phyloP scores from a whole-genome alignment of 306 rosid species.

The Bauhinia variegata region DNA sequence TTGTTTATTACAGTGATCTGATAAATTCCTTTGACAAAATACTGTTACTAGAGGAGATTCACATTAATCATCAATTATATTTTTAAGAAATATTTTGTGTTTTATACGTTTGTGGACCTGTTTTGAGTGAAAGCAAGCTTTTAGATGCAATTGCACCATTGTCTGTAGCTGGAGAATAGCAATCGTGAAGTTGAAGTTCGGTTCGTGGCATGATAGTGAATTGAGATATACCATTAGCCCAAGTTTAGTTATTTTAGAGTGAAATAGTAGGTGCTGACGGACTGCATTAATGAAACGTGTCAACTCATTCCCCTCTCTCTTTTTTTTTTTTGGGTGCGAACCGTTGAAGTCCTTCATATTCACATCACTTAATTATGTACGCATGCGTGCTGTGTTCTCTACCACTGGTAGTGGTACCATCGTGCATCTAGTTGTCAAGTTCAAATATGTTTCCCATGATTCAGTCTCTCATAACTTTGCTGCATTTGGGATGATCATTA shows the following conservation, averaged over 20 bases:
- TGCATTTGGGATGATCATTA: constrained; percentile 39
- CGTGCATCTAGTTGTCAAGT: constrained; percentile 37
- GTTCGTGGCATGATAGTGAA: too few relatives aligned
- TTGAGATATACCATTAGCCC: too few relatives aligned
- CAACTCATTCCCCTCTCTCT: too few relatives aligned
- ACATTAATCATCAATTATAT: too few relatives aligned
- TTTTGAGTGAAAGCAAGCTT: constrained; percentile 11
- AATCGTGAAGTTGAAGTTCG: too few relatives aligned
- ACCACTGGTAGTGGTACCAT: constrained; percentile 34
- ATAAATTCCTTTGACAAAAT: constrained; percentile 7
- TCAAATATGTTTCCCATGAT: constrained; percentile 33
- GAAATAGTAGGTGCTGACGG: not conserved
- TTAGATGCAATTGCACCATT: not conserved
- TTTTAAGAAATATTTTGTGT: too few relatives aligned
- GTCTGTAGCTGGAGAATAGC: not conserved
- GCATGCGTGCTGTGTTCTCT: constrained; percentile 35
- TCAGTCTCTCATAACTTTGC: constrained; percentile 36
- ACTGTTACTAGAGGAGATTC: too few relatives aligned
- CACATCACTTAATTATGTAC: constrained; percentile 23
- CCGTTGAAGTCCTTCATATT: constrained; percentile 2
- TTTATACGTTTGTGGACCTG: not conserved
- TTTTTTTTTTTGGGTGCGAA: too few relatives aligned
- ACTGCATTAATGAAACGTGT: constrained; percentile 1
- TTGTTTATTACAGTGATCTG: not conserved
- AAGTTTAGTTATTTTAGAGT: constrained; percentile 2